phyloP scores from a whole-genome alignment of 2,329 filamentous ascomycete genomes.

The Bimuria novae-zelandiae region DNA sequence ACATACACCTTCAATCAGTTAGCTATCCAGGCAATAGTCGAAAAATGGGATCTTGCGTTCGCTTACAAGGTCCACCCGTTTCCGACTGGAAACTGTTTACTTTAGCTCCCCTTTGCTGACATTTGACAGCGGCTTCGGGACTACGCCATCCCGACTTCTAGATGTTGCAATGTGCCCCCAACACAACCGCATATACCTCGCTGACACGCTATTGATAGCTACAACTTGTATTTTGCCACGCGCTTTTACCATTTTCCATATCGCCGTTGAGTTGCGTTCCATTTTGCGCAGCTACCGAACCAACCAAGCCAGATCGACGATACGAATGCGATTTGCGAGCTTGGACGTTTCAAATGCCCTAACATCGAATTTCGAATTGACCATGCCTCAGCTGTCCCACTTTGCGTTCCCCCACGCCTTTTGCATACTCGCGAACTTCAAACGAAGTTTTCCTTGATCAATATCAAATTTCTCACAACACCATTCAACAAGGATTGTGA shows the following conservation, averaged over 20 bases:
- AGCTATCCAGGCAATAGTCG: background rate
- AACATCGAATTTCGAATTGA: constrained; percentile 2
- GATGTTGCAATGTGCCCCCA: background rate
- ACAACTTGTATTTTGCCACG: too few relatives aligned
- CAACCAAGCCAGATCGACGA: constrained; percentile 5
- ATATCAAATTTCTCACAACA: background rate
- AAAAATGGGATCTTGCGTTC: background rate
- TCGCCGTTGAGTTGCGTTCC: too few relatives aligned
- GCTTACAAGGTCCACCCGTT: constrained; percentile 1
- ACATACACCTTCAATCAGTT: background rate
- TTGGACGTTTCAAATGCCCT: background rate
- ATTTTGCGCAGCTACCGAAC: background rate
- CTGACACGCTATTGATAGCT: too few relatives aligned
- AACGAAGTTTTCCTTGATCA: background rate
- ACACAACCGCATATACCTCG: too few relatives aligned
- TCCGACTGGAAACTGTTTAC: constrained; percentile 1
- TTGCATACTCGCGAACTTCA: too few relatives aligned
- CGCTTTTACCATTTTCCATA: too few relatives aligned
- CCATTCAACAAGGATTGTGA: too few relatives aligned
- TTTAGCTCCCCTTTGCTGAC: constrained; percentile 1
- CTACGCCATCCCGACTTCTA: background rate
- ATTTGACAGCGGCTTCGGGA: constrained; percentile 6
- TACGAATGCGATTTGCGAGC: constrained; percentile 2
- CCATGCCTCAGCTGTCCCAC: constrained; percentile 4
- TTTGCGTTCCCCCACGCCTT: too few relatives aligned